phyloP scores from a whole-genome alignment of 2,329 filamentous ascomycete genomes.

The Aspergillus sp. region DNA sequence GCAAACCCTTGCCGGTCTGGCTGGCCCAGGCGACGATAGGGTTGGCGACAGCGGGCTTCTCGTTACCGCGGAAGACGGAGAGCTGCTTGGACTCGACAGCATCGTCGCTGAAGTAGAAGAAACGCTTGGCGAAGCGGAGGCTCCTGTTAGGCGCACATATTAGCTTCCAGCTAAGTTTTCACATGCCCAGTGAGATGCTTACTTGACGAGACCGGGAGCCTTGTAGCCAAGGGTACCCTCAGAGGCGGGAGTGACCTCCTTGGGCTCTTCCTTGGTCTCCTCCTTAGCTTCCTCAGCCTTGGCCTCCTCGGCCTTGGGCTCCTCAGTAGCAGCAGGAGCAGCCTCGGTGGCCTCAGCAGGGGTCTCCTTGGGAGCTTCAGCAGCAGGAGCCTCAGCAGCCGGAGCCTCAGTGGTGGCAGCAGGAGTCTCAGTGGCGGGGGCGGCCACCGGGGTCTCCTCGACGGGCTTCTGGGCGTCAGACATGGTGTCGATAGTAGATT shows the following conservation, averaged over 20 bases:
- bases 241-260: conserved; percentile 65
- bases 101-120: conserved; percentile 82
- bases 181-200: conserved; percentile 41
- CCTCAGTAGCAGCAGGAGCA: conserved; percentile 31
- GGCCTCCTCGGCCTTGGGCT: conserved; percentile 39
- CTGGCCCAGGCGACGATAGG: conserved; percentile 83
- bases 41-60: conserved; percentile 80
- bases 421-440: conserved; percentile 37
- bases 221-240: conserved; percentile 90
- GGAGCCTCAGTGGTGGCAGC: conserved; percentile 41
- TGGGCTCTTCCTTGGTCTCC: conserved; percentile 37
- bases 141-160: conserved; percentile 56
- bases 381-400: conserved; percentile 30
- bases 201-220: conserved; percentile 87
- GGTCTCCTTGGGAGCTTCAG: conserved; percentile 37
- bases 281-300: conserved; percentile 40
- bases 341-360: conserved; percentile 36
- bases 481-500: conserved; percentile 54
- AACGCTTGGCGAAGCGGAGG: conserved; percentile 87
- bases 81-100: conserved; percentile 73
- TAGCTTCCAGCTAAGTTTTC: background rate
- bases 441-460: conserved; percentile 55
- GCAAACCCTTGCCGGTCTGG: conserved; percentile 90
- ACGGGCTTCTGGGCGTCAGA: conserved; percentile 72
- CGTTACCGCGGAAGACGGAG: conserved; percentile 74